Base-by-base conservation (phyloP, 768 basidiomycete species). In the Tylopilus felleus region DNA sequence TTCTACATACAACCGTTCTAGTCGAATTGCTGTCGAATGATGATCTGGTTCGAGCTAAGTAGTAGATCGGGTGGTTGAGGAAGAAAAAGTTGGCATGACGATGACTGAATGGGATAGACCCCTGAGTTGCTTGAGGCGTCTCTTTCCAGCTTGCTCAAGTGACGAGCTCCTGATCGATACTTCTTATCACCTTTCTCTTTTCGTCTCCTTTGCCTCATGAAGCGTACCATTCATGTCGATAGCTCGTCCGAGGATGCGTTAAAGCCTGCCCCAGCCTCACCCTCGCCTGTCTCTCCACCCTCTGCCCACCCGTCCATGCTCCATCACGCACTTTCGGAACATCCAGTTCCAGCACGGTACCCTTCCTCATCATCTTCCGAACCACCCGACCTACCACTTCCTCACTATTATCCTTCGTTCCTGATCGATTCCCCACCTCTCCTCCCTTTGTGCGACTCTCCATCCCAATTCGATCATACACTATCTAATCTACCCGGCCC, bases 181-280 rank as follows among this genome's bases (percentile, higher is more conserved):
- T 14, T 21, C 21, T 22, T 12, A 8, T 16, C 38, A 9, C 29
- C 10, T 29, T 2, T 29, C 62, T 64, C 41, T 10, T 60, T 65
- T 50, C 31, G 64, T 60, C n/a, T 48, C 9, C 51, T 62, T 64
- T 50, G 41, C 60, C 39, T 58, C 71, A 78, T 77, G 76, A 71
- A 72, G 71, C 69, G 68, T 55, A 63, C 61, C 51, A 56, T 57
- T 61, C 66, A 60, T 68, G 76, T 78, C 78, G 80, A 84, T 80
- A 79, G 78, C 75, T 74, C 27, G n/a, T n/a, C n/a, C n/a, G n/a
- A n/a, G n/a, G n/a, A 36, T 36, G 36, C 17, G 44, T 60, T 60
- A 54, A 61, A 57, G 13, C 21, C 60, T 35, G 40, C n/a, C n/a
- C n/a, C n/a, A n/a, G n/a, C n/a, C n/a, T n/a, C 56, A 19, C 38